Base-by-base conservation (phyloP, 306 rosid species). In the Quercus berberidifolia region DNA sequence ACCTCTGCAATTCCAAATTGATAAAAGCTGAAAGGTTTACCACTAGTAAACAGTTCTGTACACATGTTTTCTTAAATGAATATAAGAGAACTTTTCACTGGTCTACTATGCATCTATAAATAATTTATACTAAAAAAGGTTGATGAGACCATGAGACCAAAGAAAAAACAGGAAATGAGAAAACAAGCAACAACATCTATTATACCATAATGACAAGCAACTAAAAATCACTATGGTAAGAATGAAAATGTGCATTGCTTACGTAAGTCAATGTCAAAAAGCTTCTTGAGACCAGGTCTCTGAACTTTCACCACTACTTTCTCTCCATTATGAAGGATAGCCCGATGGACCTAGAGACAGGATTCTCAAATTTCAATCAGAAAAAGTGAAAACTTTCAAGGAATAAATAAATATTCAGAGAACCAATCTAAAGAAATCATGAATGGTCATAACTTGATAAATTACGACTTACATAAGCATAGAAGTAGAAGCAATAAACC, bases 281-380 rank as follows among this genome's bases (percentile, higher is more conserved):
- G 98, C 88, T 88, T 95, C 92, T 90, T 95, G 55, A 95, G 88
- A 76, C 99, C 99, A 54, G 99, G 97, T 81, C 99, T 90, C 84
- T 93, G 99, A 73, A 95, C 99, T 85, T 95, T 95, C 78, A 95
- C 57, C 21, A 91, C 96, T 63, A 95, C 98, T 79, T 87, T 89
- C 83, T 95, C 99, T 83, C 97, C 97, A 71, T 90, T 95, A 86
- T 95, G 96, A 64, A 93, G 89, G 74, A 95, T 79, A 55, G 97
- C 99, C 3, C 98, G 96, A 82, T 94, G 98, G 71, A 94, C 98
- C 98, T 93, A 80, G 74, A 73, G 58, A 77, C 19, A 79, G 28
- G 58, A 20, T 19, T 69, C 76, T 81, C 72, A 78, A 76, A 67
- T 68, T 78, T 26, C 51, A 56, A 59, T 70, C 69, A 73, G 60